Conservation (phyloP, 2,329 filamentous ascomycete genomes). For the Iodosphaeria phyllophila region DNA sequence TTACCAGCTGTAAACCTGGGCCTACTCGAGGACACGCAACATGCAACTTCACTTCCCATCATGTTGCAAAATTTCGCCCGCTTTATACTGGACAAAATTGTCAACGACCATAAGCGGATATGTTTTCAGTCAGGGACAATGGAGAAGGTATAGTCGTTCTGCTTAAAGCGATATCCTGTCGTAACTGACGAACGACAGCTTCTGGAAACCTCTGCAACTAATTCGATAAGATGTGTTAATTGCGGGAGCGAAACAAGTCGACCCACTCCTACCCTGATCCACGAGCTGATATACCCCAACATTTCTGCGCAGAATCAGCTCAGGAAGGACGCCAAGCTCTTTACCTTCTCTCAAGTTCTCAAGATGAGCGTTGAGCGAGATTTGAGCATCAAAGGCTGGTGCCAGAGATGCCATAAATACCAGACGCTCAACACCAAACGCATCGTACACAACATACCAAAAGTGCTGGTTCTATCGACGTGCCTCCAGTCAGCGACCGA, state of each 20-base stretch:
- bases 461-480: constrained; percentile 78
- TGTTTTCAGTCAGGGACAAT: constrained; percentile 42
- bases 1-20: constrained; percentile 47
- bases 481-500: constrained; percentile 50
- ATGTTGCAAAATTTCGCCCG: constrained; percentile 78
- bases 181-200: constrained; percentile 15
- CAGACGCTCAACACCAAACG: constrained; percentile 75
- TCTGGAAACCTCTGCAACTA: constrained; percentile 52
- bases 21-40: constrained; percentile 67
- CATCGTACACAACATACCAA: constrained; percentile 63
- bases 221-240: constrained; percentile 64
- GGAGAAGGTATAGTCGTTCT: constrained; percentile 38
- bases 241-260: constrained; percentile 76
- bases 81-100: constrained; percentile 70
- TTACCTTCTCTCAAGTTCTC: constrained; percentile 77
- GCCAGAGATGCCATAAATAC: constrained; percentile 75
- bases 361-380: constrained; percentile 84
- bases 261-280: constrained; percentile 62
- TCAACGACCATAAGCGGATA: constrained; percentile 55
- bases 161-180: not conserved
- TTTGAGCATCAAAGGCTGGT: constrained; percentile 82
- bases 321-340: constrained; percentile 26
- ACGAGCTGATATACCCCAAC: constrained; percentile 60
- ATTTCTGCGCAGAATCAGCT: constrained; percentile 23
- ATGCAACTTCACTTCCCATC: constrained; percentile 51